phyloP scores from a whole-genome alignment of 176 grass and related monocot species.

The Cocos nucifera region DNA sequence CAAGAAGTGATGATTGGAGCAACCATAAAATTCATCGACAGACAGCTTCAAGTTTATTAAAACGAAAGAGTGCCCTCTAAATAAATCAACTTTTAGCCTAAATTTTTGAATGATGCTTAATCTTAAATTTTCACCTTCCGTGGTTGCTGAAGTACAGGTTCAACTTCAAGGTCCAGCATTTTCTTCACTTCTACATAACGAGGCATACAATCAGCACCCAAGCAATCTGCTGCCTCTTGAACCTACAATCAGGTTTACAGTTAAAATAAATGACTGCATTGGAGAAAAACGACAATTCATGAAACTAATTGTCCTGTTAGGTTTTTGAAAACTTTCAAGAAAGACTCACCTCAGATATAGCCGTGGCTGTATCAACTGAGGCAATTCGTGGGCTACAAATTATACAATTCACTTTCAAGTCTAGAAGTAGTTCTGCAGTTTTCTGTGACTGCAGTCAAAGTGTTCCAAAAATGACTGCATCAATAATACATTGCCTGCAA shows the following conservation, averaged over 20 bases:
- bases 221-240: slow-evolving; percentile 89
- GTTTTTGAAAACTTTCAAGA: not conserved
- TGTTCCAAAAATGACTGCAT: slow-evolving; percentile 14
- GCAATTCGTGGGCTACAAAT: slow-evolving; percentile 67
- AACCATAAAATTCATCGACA: no score
- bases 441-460: slow-evolving; percentile 62
- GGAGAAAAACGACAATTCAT: no score
- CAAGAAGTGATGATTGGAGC: no score
- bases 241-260: slow-evolving; percentile 35
- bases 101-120: not conserved
- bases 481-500: slow-evolving; percentile 1
- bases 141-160: slow-evolving; percentile 44
- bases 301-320: no score
- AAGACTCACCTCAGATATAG: slow-evolving; percentile 66
- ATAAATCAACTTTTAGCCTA: no score
- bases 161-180: slow-evolving; percentile 61
- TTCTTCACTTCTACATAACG: slow-evolving; percentile 76
- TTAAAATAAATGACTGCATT: no score
- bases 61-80: no score
- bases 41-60: no score
- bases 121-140: slow-evolving; percentile 44
- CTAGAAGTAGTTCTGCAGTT: slow-evolving; percentile 80
- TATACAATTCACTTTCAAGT: slow-evolving; percentile 53
- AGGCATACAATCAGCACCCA: slow-evolving; percentile 72
- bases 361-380: slow-evolving; percentile 67